Evolutionary conservation across 768 basidiomycete genomes (phyloP), one percentile per base, ranked within the genome.

Genomic region (Pleurotus tuoliensis): DNA sequence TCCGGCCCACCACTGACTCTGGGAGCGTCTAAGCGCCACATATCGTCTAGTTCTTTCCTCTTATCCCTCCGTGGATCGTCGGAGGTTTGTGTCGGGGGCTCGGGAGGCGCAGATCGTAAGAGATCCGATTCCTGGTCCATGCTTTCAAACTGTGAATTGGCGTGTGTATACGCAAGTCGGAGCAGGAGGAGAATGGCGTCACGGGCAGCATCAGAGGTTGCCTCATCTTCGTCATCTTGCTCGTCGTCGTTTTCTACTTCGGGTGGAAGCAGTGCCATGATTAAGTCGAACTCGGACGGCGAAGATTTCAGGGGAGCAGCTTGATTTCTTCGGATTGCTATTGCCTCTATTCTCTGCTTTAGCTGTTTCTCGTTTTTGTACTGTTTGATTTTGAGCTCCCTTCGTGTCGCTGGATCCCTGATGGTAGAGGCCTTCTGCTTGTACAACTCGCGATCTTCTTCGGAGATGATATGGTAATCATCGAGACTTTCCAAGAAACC

Each of bases 301-400:
- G 51, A 50, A 6, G 48, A 53, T 24, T 24, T 41, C 18, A 41
- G 51, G 7, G 37, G n/a, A 37, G 51, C 39, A 7, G 38, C 20
- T 15, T 13, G 13, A 7, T 30, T 40, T 16, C 24, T 39, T 15
- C 38, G 24, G 38, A n/a, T 9, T 11, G 13, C 25, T n/a, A 56
- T 43, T 18, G 22, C 92, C 71, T 92, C 82, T 24, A 98, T 82
- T 56, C 80, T 80, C 16, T 71, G 70, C 54, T 84, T 81, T 25
- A 98, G 71, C 37, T 90, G 88, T 69, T 91, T 95, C 71, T 96
- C 94, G 56, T 83, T 81, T 69, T 87, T 86, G 69, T 84, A 98
- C 66, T 95, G 94, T 59, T 83, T 86, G 60, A 99, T 97, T 75
- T 97, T 99, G 34, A 87, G 69, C 61, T 96, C 94, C 62, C 97